phyloP scores from a whole-genome alignment of 2,329 filamentous ascomycete genomes.

The Stemphylium beticola region DNA sequence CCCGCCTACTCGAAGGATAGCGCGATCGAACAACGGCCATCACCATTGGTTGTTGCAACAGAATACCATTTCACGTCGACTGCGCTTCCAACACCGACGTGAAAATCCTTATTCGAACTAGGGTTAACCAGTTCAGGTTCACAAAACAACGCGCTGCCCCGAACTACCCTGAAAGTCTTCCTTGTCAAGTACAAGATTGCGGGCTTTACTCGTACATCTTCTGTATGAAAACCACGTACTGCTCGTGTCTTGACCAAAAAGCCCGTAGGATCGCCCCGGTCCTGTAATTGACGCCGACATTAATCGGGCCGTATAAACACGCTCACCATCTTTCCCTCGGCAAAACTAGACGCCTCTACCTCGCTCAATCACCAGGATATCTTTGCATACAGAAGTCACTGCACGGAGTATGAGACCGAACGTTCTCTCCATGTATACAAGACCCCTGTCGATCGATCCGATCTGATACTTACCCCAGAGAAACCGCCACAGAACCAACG shows the following conservation, averaged over 20 bases:
- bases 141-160: too few relatives aligned
- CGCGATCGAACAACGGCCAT: background rate
- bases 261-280: background rate
- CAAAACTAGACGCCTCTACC: background rate
- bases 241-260: background rate
- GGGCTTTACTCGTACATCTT: too few relatives aligned
- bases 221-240: background rate
- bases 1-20: background rate
- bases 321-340: background rate
- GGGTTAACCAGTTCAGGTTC: too few relatives aligned
- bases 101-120: too few relatives aligned
- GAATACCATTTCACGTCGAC: too few relatives aligned
- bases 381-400: background rate
- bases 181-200: too few relatives aligned
- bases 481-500: too few relatives aligned
- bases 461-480: too few relatives aligned
- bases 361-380: background rate
- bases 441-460: too few relatives aligned
- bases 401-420: background rate
- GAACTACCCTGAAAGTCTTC: too few relatives aligned
- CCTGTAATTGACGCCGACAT: background rate
- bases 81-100: too few relatives aligned
- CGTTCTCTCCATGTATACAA: background rate
- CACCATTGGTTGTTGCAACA: too few relatives aligned
- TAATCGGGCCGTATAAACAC: background rate